Evolutionary conservation across 2,329 filamentous ascomycete species (phyloP), one percentile per base, ranked within the genome.

Genomic region (Hypoxylon sp.): DNA sequence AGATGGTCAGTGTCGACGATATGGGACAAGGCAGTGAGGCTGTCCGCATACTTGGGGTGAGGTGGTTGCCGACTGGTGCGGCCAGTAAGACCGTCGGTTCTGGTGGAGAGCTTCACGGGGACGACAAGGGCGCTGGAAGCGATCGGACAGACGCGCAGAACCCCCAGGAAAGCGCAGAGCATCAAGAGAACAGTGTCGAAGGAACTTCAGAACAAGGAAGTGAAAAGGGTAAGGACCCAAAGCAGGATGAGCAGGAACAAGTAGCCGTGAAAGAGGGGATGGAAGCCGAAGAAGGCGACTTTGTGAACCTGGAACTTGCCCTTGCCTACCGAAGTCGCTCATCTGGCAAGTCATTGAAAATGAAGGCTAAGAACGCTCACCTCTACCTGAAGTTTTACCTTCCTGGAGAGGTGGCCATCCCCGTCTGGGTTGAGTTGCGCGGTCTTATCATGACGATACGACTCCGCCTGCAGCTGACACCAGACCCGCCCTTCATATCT

Each of bases 401-500:
- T 3, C 80, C 83, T 0, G 85, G 83, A 23, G 82, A 82, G n/a
- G 73, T 85, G 55, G 79, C 82, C 74, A 79, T 85, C 2, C 84
- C 90, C 37, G 87, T 93, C 2, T 94, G 91, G 90, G 91, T 94
- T 3, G 90, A 94, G 71, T 80, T 94, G 1, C 85, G 87, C 54
- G 91, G 91, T 1, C 83, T 93, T 12, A 84, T 94, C n/a, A 90
- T 90, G 16, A 91, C 87, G 0, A 82, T 91, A 78, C 84, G 91
- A 3, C 73, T 92, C 59, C 85, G 91, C 25, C 81, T 94, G 9
- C 91, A 94, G 73, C 83, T 93, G 1, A 91, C 88, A 1, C 90
- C 91, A 0, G 91, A 94, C 71, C 91, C 91, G 0, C 91, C 91
- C 0, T 93, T 94, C 79, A 89, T 93, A 77, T 87, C 87, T n/a